Conservation (phyloP, 2,329 filamentous ascomycete species). For the Graphiopsis chlorocephala region DNA sequence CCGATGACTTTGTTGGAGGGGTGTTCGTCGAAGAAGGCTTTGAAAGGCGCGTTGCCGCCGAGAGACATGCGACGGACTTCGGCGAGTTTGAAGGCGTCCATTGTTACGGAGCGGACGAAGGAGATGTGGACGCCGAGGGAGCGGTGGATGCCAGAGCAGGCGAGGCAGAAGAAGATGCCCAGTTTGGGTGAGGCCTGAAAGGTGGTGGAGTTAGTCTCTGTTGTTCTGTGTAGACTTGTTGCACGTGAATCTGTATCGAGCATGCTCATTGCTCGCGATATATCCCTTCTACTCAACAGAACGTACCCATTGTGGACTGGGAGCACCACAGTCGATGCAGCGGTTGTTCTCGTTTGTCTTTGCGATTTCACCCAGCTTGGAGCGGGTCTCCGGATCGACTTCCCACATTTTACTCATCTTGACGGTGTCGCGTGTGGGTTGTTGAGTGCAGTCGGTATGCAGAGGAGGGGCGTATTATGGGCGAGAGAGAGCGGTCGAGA, state of each 20-base stretch:
- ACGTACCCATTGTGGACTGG: slow-evolving; percentile 82
- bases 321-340: slow-evolving; percentile 94
- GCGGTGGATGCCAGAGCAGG: slow-evolving; percentile 90
- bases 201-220: slow-evolving; percentile 29
- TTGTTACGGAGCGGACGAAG: slow-evolving; percentile 94
- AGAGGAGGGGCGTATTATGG: slow-evolving; percentile 1
- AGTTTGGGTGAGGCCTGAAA: slow-evolving; percentile 77
- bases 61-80: slow-evolving; percentile 93
- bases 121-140: slow-evolving; percentile 96
- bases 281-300: not conserved
- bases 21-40: slow-evolving; percentile 73
- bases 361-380: slow-evolving; percentile 90
- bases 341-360: slow-evolving; percentile 83
- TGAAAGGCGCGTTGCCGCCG: slow-evolving; percentile 86
- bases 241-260: not conserved
- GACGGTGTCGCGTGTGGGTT: slow-evolving; percentile 12
- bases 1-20: slow-evolving; percentile 44
- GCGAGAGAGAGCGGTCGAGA: slow-evolving; percentile 1
- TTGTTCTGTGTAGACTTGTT: not conserved
- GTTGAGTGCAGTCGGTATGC: slow-evolving; percentile 12
- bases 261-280: slow-evolving; percentile 3
- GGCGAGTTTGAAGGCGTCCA: slow-evolving; percentile 94
- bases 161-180: slow-evolving; percentile 96
- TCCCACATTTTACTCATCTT: slow-evolving; percentile 84
- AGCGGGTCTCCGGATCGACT: slow-evolving; percentile 94